A percentile compares a stretch with the other conserved stretches of the same genome.
Conservation (phyloP, 2,329 filamentous ascomycete genomes). For the Diaporthe sp. region DNA sequence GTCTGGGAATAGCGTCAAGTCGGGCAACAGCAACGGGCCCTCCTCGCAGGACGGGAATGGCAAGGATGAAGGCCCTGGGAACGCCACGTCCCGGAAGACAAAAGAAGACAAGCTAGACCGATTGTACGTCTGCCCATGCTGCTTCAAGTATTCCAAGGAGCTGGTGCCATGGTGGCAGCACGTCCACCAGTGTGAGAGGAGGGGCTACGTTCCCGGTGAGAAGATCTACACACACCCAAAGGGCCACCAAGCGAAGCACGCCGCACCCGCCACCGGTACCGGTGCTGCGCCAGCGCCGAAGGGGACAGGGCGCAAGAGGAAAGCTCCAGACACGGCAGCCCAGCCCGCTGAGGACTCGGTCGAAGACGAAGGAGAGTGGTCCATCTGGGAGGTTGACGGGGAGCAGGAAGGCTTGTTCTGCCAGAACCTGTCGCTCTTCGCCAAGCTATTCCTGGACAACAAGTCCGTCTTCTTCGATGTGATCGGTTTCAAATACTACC, state of each 20-base stretch:
- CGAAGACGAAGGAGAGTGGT: slow-evolving; percentile 79
- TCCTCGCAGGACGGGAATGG: slow-evolving; percentile 43
- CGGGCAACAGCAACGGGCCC: slow-evolving; percentile 53
- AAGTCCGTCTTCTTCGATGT: slow-evolving; percentile 99
- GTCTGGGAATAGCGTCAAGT: slow-evolving; percentile 48
- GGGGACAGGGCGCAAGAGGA: slow-evolving; percentile 54
- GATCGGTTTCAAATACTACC: slow-evolving; percentile 92
- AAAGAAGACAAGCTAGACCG: slow-evolving; percentile 68
- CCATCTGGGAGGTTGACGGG: slow-evolving; percentile 93
- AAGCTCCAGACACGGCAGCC: slow-evolving; percentile 49
- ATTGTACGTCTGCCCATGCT: slow-evolving; percentile 90
- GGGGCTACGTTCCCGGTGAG: slow-evolving; percentile 70
- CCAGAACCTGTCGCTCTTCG: slow-evolving; percentile 95
- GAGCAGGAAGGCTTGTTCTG: slow-evolving; percentile 89
- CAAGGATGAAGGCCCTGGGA: slow-evolving; percentile 48
- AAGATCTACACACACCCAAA: slow-evolving; percentile 79
- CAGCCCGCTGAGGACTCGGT: slow-evolving; percentile 59
- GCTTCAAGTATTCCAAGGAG: slow-evolving; percentile 90
- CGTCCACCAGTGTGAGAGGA: slow-evolving; percentile 69
- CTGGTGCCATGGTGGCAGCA: slow-evolving; percentile 71
- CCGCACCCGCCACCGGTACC: slow-evolving; percentile 40
- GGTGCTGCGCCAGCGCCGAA: slow-evolving; percentile 48
- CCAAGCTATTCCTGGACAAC: slow-evolving; percentile 97
- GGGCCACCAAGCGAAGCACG: slow-evolving; percentile 57
- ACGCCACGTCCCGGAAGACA: slow-evolving; percentile 31